Percentiles rank a stretch among this genome's conserved stretches.
phyloP scores from a whole-genome alignment of 495 filamentous ascomycete species.

The Entonaema liquescens region DNA sequence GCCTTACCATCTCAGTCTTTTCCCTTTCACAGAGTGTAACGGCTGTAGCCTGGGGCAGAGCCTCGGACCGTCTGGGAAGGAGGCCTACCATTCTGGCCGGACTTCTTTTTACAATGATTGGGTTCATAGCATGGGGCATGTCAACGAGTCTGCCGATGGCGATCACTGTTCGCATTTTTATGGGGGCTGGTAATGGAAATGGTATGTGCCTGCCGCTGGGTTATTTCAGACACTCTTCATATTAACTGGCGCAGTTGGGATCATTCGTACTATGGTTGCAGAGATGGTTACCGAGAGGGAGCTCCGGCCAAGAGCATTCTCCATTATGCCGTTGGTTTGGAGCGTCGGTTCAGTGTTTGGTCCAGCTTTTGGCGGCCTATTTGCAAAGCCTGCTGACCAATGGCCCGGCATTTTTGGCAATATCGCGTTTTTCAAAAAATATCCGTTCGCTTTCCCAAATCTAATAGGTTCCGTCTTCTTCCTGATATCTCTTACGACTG shows the following conservation, averaged over 20 bases:
- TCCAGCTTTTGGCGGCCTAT: constrained; percentile 83
- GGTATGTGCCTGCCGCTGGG: constrained; percentile 48
- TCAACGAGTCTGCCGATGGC: constrained; percentile 76
- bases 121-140: constrained; percentile 79
- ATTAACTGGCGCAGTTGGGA: constrained; percentile 59
- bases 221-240: too few relatives aligned
- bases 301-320: constrained; percentile 83
- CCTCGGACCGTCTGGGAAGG: constrained; percentile 75
- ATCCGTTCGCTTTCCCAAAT: constrained; percentile 86
- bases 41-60: constrained; percentile 80
- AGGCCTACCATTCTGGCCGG: constrained; percentile 79
- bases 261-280: constrained; percentile 74
- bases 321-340: constrained; percentile 85
- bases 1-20: constrained; percentile 76
- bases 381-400: constrained; percentile 80
- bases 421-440: constrained; percentile 71
- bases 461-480: constrained; percentile 77
- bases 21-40: constrained; percentile 76
- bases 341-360: constrained; percentile 87
- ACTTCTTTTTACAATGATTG: constrained; percentile 75
- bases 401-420: constrained; percentile 71
- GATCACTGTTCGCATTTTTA: constrained; percentile 70
- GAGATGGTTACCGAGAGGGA: constrained; percentile 83
- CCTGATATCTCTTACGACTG: constrained; percentile 73
- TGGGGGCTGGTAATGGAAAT: constrained; percentile 73